Conservation (phyloP, 768 basidiomycete genomes). For the Tylopilus subfusipes region DNA sequence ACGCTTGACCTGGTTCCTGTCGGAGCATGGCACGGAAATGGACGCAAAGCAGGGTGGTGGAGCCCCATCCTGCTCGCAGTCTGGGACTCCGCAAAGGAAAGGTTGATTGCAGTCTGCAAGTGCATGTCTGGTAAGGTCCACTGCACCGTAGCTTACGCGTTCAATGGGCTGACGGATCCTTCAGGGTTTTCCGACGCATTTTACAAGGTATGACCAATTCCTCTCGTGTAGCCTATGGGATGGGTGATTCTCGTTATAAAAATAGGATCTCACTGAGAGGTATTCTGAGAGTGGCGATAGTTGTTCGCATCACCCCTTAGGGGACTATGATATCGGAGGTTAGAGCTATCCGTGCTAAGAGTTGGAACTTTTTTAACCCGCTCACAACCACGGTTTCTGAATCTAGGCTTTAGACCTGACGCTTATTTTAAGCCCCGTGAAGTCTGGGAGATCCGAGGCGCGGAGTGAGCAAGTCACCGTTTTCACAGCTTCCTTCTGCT, state of each 20-base stretch:
- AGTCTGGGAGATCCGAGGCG: slow-evolving; percentile 88
- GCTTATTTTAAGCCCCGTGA: slow-evolving; percentile 69
- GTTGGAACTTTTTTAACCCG: background rate
- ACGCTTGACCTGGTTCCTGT: slow-evolving; percentile 68
- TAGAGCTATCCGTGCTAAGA: slow-evolving; percentile 13
- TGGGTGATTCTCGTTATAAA: slow-evolving; percentile 14
- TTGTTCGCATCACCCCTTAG: slow-evolving; percentile 50
- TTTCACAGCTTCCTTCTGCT: slow-evolving; percentile 3
- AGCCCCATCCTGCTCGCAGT: slow-evolving; percentile 80
- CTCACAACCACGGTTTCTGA: background rate
- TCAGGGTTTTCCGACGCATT: slow-evolving; percentile 81
- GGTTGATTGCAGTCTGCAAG: slow-evolving; percentile 78
- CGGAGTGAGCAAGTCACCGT: slow-evolving; percentile 46
- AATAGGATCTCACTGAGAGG: slow-evolving; percentile 58
- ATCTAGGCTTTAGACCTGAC: slow-evolving; percentile 55
- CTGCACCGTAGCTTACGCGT: background rate
- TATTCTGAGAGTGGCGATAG: slow-evolving; percentile 55
- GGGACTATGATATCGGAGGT: slow-evolving; percentile 69
- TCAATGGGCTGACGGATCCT: slow-evolving; percentile 2
- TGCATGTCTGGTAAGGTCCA: slow-evolving; percentile 72
- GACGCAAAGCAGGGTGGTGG: slow-evolving; percentile 90
- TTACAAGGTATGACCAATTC: slow-evolving; percentile 52
- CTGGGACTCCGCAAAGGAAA: slow-evolving; percentile 61
- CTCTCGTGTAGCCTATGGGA: background rate
- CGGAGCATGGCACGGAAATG: slow-evolving; percentile 88